phyloP scores from a whole-genome alignment of 345 rosid species.

The Melastoma malabathricum region DNA sequence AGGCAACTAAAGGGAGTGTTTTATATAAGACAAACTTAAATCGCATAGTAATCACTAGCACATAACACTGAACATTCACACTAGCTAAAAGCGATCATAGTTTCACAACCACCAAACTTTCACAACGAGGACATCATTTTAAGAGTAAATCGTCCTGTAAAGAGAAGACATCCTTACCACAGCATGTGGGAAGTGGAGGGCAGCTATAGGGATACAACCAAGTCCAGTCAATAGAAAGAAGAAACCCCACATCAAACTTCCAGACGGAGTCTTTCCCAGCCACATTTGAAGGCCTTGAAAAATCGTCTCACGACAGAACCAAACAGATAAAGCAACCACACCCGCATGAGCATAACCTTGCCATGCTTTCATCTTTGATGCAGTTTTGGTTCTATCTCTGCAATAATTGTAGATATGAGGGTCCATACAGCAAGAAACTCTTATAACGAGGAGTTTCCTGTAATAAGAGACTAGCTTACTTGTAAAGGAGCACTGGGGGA shows the following conservation, averaged over 20 bases:
- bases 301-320: conserved; percentile 94
- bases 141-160: not conserved
- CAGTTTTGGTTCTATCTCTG: conserved; percentile 76
- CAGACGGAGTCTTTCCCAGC: conserved; percentile 88
- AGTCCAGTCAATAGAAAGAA: conserved; percentile 70
- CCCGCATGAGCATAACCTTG: conserved; percentile 84
- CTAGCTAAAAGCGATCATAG: too few species aligned
- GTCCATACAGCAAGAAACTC: conserved; percentile 4
- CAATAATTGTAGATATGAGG: conserved; percentile 7
- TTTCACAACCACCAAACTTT: too few species aligned
- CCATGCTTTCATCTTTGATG: conserved; percentile 92
- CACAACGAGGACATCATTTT: too few species aligned
- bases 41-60: too few species aligned
- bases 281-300: conserved; percentile 97
- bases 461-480: conserved; percentile 19
- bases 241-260: conserved; percentile 88
- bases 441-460: not conserved
- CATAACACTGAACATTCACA: too few species aligned
- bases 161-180: conserved; percentile 37
- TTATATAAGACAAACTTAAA: too few species aligned
- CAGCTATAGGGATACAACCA: conserved; percentile 85
- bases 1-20: too few species aligned
- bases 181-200: conserved; percentile 83
- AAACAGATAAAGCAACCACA: conserved; percentile 74
- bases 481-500: conserved; percentile 91